These are phyloP conservation scores for Butyriboletus appendiculatus DNA, from an alignment of 1,284 basidiomycete species.

Conservation along the genomic window DNA sequence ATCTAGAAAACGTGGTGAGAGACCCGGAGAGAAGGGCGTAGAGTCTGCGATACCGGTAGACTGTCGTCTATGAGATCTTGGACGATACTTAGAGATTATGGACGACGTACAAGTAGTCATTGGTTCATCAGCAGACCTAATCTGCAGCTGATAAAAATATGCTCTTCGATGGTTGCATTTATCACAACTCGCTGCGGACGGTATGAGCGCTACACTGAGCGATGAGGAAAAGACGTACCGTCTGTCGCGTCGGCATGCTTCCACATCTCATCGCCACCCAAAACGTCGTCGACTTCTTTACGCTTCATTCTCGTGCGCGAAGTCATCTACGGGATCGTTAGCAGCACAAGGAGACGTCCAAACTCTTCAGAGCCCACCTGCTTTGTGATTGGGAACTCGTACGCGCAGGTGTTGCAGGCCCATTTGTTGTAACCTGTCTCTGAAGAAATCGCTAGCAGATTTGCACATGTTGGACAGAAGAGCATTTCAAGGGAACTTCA, in stretches of 20 bases:
- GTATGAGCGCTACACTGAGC: not conserved
- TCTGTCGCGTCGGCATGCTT: slow-evolving; percentile 91
- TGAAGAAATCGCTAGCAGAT: slow-evolving; percentile 82
- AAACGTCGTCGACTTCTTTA: slow-evolving; percentile 91
- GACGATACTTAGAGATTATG: slow-evolving; percentile 1
- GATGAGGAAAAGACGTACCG: slow-evolving; percentile 46
- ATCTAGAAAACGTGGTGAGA: slow-evolving; percentile 37
- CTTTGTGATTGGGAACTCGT: slow-evolving; percentile 88
- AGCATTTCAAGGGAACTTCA: slow-evolving; percentile 56
- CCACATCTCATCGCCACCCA: slow-evolving; percentile 94
- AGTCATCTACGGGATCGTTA: slow-evolving; percentile 64
- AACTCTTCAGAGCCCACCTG: slow-evolving; percentile 51
- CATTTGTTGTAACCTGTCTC: slow-evolving; percentile 84
- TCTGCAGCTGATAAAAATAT: slow-evolving; percentile 97
- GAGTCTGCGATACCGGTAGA: slow-evolving; percentile 44
- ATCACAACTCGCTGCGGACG: slow-evolving; percentile 70
- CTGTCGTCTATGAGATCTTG: slow-evolving; percentile 28
- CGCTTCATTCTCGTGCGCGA: slow-evolving; percentile 80
- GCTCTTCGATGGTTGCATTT: slow-evolving; percentile 87
- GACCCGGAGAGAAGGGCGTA: not conserved
- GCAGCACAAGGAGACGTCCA: not conserved
- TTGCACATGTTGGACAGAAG: slow-evolving; percentile 95
- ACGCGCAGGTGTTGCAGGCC: slow-evolving; percentile 94
- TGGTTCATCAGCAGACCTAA: slow-evolving; percentile 94
- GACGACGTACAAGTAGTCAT: slow-evolving; percentile 89